Evolutionary conservation across 2,329 filamentous ascomycete genomes (phyloP), one percentile per base, ranked within the genome.

Genomic region (Arachnopeziza araneosa): DNA sequence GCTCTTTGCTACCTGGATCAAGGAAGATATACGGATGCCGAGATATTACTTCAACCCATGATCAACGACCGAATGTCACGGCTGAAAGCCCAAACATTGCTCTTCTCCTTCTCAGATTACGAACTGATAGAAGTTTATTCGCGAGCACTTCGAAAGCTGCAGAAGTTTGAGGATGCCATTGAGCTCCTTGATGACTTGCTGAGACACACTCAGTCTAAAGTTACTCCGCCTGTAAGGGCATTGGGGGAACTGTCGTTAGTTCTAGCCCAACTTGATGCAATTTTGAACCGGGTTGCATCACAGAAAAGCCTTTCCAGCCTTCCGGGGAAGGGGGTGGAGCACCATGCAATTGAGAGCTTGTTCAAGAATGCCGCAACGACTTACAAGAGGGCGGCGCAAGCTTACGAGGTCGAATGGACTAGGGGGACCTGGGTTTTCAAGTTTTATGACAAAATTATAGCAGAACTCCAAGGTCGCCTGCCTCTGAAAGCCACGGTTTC

Each of bases 341-440:
- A 12, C 12, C 36, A 12, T 44, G 17, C 36, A 5, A 8, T 44
- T 44, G 36, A 44, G 36, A 19, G 36, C 17, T 44, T 44, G 17
- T 12, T 44, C 17, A 12, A 8, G 36, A 12, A 44, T 44, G 36
- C 36, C 9, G n/a, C n/a, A 52, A 21, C 23, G 10, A 21, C 21
- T 7, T 52, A 24, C 22, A n/a, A 52, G 50, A 52, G 24, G n/a
- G 50, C 50, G 24, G 50, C n/a, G 50, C 8, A 52, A 24, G 50
- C 50, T n/a, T 52, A 52, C 24, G 50, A 52, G 3, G n/a, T 52
- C 8, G 50, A 52, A 21, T 52, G 50, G 50, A 21, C 50, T 24
- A 52, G 50, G 24, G 50, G 50, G 50, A 52, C 50, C 24, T 52
- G 50, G 50, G 50, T 52, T 52, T 52, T 52, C 22, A 52, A 52